Percentiles rank a stretch among this genome's conserved stretches.
phyloP scores from a whole-genome alignment of 2,329 filamentous ascomycete genomes.

The Talaromyces sp. region DNA sequence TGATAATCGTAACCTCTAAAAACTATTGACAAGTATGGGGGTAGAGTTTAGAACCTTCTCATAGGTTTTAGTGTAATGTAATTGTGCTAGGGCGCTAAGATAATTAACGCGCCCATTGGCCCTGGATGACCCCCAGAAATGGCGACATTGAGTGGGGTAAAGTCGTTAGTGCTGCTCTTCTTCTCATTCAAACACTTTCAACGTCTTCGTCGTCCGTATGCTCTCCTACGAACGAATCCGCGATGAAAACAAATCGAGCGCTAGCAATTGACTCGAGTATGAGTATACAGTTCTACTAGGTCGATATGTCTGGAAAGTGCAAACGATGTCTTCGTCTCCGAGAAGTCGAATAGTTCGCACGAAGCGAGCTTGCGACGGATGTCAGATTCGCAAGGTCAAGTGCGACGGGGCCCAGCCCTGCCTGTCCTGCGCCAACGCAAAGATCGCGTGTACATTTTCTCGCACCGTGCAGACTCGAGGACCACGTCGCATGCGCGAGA shows the following conservation, averaged over 20 bases:
- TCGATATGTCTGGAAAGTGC: not conserved
- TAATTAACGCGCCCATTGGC: not conserved
- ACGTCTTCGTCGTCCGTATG: not conserved
- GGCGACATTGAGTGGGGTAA: slow-evolving; percentile 1
- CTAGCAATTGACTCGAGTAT: not conserved
- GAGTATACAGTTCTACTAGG: not conserved
- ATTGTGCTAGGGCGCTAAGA: not conserved
- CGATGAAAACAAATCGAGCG: not conserved
- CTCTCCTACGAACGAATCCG: not conserved
- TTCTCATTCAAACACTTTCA: not conserved
- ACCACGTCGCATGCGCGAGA: slow-evolving; percentile 40
- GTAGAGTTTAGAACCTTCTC: not conserved
- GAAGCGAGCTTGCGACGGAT: slow-evolving; percentile 51
- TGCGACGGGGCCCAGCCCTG: slow-evolving; percentile 51
- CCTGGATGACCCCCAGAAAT: not conserved
- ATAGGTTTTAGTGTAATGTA: not conserved
- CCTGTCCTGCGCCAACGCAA: slow-evolving; percentile 43
- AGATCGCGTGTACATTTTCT: slow-evolving; percentile 52
- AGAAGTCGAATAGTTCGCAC: slow-evolving; percentile 17
- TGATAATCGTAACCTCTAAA: no score
- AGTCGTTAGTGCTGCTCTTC: not conserved
- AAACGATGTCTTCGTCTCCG: not conserved
- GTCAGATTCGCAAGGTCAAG: slow-evolving; percentile 53
- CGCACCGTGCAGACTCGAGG: slow-evolving; percentile 46
- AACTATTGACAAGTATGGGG: no score